Percentiles rank a stretch among this genome's conserved stretches.
Conservation (phyloP, 352 stramenopile species). For the Phytophthora hybrid region DNA sequence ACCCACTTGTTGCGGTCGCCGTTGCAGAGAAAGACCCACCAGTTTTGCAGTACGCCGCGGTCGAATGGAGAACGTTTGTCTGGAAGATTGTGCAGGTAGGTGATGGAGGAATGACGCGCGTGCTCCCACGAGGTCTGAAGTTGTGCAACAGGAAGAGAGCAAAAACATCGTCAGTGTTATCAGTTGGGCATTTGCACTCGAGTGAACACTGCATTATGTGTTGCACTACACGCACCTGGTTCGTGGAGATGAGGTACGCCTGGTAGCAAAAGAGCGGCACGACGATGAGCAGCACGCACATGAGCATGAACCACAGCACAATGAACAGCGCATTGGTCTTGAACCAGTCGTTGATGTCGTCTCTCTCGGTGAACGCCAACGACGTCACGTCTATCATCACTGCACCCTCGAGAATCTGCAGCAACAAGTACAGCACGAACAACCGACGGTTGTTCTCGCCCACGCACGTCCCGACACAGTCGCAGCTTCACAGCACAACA, state of each 20-base stretch:
- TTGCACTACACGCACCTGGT: constrained; percentile 40
- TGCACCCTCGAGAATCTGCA: constrained; percentile 63
- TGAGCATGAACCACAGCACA: constrained; percentile 64
- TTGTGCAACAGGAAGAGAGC: not conserved
- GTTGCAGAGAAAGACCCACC: constrained; percentile 58
- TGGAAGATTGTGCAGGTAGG: constrained; percentile 71
- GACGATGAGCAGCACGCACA: constrained; percentile 68
- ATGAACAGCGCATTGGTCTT: constrained; percentile 73
- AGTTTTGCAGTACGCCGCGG: constrained; percentile 66
- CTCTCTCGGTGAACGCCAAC: constrained; percentile 60
- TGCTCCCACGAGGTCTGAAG: constrained; percentile 83
- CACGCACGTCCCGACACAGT: constrained; percentile 81
- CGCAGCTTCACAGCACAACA: constrained; percentile 52
- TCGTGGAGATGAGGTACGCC: constrained; percentile 71
- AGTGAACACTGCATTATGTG: not conserved
- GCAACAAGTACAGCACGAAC: constrained; percentile 73
- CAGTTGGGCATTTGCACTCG: not conserved
- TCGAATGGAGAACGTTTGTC: constrained; percentile 73
- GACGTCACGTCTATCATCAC: constrained; percentile 61
- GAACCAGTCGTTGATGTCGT: constrained; percentile 78
- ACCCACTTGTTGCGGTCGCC: constrained; percentile 75
- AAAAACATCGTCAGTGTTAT: no score
- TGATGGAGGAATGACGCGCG: constrained; percentile 71
- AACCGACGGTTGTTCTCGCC: constrained; percentile 72
- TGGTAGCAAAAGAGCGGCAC: constrained; percentile 77